Percentiles rank a stretch among this genome's conserved stretches.
phyloP scores from a whole-genome alignment of 2,329 filamentous ascomycete genomes.

The Fusarium drepaniforme region DNA sequence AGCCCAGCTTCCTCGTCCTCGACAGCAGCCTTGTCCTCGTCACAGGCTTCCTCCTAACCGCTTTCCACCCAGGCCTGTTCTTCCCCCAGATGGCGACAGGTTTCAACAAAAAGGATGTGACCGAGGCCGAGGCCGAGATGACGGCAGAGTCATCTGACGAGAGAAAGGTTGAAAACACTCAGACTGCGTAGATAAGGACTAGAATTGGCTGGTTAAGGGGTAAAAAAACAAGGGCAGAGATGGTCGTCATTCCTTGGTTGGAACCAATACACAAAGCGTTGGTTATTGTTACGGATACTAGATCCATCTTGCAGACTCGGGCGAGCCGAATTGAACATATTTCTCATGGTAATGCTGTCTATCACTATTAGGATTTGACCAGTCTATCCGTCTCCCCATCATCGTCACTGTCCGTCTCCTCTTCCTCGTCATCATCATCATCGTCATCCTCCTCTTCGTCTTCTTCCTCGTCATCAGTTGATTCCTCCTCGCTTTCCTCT shows the following conservation, averaged over 20 bases:
- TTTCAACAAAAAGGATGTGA: constrained; percentile 36
- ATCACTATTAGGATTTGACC: constrained; percentile 52
- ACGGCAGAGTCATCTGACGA: constrained; percentile 45
- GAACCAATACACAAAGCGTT: constrained; percentile 9
- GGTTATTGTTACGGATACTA: background rate
- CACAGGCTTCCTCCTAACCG: constrained; percentile 61
- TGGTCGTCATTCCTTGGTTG: background rate
- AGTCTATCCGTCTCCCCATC: constrained; percentile 59
- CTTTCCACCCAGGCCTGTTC: constrained; percentile 65
- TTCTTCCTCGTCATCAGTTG: constrained; percentile 62
- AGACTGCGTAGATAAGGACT: constrained; percentile 20
- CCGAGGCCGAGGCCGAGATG: constrained; percentile 41
- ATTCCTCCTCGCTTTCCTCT: constrained; percentile 62
- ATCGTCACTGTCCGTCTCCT: constrained; percentile 62
- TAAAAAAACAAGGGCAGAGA: background rate
- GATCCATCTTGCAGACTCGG: constrained; percentile 23
- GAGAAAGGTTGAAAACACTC: constrained; percentile 31
- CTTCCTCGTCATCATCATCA: constrained; percentile 62
- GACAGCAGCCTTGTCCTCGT: constrained; percentile 66
- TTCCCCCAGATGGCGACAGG: constrained; percentile 66
- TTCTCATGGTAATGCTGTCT: constrained; percentile 28
- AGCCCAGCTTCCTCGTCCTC: constrained; percentile 69
- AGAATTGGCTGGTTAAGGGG: background rate
- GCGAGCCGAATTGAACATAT: constrained; percentile 16
- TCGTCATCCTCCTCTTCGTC: constrained; percentile 65